These are phyloP conservation scores for Nitzschia sp. DNA, from an alignment of 108 stramenopile genomes.

Conservation along the genomic window DNA sequence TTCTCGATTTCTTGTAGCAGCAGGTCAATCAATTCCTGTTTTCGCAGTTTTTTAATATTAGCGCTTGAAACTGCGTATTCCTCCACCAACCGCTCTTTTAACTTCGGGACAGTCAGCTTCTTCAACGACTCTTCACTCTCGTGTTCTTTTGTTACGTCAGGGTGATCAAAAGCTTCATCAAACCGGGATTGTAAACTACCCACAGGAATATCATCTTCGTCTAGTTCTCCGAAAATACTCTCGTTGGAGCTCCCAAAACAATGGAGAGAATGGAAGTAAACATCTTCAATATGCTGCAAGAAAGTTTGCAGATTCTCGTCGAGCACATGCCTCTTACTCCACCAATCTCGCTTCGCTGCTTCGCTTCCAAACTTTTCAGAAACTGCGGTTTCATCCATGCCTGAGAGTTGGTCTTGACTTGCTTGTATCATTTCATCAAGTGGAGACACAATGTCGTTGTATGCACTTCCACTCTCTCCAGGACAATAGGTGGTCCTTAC, in stretches of 20 bases:
- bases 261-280: constrained; percentile 44
- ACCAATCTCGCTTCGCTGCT: constrained; percentile 64
- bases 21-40: constrained; percentile 57
- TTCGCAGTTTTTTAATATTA: constrained; percentile 44
- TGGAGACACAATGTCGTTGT: constrained; percentile 53
- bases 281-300: constrained; percentile 45
- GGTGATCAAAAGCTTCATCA: constrained; percentile 44
- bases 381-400: constrained; percentile 45
- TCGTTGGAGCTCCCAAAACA: neutral
- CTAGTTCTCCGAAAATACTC: constrained; percentile 19
- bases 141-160: neutral
- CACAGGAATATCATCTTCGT: constrained; percentile 5
- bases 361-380: constrained; percentile 42
- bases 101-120: constrained; percentile 62
- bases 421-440: constrained; percentile 67
- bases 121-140: constrained; percentile 22
- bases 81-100: constrained; percentile 48
- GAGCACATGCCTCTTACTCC: constrained; percentile 60
- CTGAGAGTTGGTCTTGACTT: constrained; percentile 66
- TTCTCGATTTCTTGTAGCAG: constrained; percentile 25
- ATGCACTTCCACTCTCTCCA: constrained; percentile 25
- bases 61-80: constrained; percentile 23
- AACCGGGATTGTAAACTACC: constrained; percentile 68
- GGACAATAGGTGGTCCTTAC: constrained; percentile 24
- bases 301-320: constrained; percentile 55